These are phyloP conservation scores for Aegilops sharonensis DNA, from an alignment of 176 grass and related monocot genomes.

Conservation along the genomic window DNA sequence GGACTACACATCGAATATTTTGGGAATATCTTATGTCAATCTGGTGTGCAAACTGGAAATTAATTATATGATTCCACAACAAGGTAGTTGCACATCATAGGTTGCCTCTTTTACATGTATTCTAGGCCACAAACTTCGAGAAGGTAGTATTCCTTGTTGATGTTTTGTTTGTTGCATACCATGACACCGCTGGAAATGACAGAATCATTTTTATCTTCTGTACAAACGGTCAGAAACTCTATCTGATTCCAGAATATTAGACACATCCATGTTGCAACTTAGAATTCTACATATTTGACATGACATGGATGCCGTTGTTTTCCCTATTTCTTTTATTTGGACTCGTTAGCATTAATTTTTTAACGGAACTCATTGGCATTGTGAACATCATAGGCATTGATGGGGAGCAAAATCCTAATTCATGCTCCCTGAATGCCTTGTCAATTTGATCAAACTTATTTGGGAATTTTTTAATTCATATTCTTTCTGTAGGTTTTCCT, in stretches of 20 bases:
- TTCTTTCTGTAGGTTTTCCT: background rate
- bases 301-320: background rate
- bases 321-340: background rate
- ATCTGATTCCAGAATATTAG: background rate
- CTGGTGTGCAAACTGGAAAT: background rate
- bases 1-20: background rate
- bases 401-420: background rate
- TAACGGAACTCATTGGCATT: background rate
- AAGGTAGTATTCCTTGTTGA: background rate
- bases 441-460: background rate
- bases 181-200: background rate
- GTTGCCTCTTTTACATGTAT: background rate
- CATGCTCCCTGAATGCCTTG: background rate
- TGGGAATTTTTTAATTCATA: background rate
- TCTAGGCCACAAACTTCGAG: background rate
- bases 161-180: background rate
- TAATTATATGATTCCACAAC: background rate
- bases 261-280: background rate
- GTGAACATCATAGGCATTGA: background rate
- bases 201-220: background rate
- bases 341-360: background rate
- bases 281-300: background rate
- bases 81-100: background rate
- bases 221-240: background rate
- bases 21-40: background rate